Conservation (phyloP, 108 stramenopile species). For the Chaetoceros tenuissimus region DNA sequence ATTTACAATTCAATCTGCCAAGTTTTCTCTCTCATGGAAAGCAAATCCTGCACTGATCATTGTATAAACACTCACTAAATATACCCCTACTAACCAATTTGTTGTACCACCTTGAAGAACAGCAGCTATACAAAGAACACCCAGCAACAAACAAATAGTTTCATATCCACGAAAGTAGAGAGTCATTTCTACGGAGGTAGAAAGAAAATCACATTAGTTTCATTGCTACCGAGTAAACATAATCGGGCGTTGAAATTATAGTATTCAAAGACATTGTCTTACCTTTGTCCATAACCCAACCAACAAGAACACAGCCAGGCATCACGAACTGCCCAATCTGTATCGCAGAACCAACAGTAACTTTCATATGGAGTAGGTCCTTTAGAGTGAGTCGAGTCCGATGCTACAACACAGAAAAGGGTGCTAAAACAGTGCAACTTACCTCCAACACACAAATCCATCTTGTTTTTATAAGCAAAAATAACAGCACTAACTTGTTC, state of each 20-base stretch:
- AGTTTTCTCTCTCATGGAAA: conserved; percentile 73
- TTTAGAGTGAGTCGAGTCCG: too few species aligned
- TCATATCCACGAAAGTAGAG: conserved; percentile 85
- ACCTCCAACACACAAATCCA: conserved; percentile 95
- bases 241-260: too few species aligned
- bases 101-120: conserved; percentile 82
- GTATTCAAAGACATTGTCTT: too few species aligned
- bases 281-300: conserved; percentile 81
- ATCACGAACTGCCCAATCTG: conserved; percentile 94
- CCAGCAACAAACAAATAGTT: conserved; percentile 73
- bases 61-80: conserved; percentile 62
- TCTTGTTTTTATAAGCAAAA: conserved; percentile 92
- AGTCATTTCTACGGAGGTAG: too few species aligned
- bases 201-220: too few species aligned
- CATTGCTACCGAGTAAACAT: too few species aligned
- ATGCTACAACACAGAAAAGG: too few species aligned
- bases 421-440: too few species aligned
- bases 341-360: conserved; percentile 92
- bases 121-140: conserved; percentile 60
- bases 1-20: conserved; percentile 46
- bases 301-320: conserved; percentile 89
- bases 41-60: conserved; percentile 86
- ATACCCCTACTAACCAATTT: conserved; percentile 77
- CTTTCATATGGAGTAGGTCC: too few species aligned
- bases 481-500: conserved; percentile 93